These are phyloP conservation scores for Trypanosoma cruzi DNA, from an alignment of 208 protist species.

Conservation along the genomic window DNA sequence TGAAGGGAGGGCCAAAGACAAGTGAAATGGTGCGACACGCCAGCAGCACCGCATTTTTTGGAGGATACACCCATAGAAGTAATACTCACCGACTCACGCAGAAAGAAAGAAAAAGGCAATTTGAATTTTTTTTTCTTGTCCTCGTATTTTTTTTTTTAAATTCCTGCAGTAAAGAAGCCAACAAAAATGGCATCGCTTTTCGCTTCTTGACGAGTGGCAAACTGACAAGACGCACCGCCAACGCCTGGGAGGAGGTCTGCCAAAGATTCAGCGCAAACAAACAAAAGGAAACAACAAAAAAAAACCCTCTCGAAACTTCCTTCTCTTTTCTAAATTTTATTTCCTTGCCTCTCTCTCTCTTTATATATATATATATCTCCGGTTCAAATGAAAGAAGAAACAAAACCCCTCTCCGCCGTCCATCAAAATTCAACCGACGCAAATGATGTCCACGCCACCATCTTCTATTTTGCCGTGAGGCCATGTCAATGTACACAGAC, in stretches of 20 bases:
- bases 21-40: no score
- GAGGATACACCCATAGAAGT: no score
- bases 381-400: not conserved
- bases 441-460: not conserved
- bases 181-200: not conserved
- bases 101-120: not conserved
- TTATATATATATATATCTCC: no score
- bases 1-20: slow-evolving; percentile 7
- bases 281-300: slow-evolving; percentile 9
- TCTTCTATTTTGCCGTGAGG: not conserved
- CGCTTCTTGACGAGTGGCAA: not conserved
- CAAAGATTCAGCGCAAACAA: slow-evolving; percentile 4
- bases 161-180: not conserved
- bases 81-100: not conserved
- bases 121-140: not conserved
- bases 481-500: not conserved
- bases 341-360: slow-evolving; percentile 2
- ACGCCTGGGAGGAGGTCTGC: not conserved
- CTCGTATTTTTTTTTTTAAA: not conserved
- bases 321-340: not conserved
- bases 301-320: slow-evolving; percentile 6
- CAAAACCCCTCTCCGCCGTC: not conserved
- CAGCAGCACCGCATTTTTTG: no score
- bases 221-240: not conserved
- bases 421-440: not conserved